phyloP scores from a whole-genome alignment of 2,329 filamentous ascomycete species.

The Dactylonectria estremocensis region DNA sequence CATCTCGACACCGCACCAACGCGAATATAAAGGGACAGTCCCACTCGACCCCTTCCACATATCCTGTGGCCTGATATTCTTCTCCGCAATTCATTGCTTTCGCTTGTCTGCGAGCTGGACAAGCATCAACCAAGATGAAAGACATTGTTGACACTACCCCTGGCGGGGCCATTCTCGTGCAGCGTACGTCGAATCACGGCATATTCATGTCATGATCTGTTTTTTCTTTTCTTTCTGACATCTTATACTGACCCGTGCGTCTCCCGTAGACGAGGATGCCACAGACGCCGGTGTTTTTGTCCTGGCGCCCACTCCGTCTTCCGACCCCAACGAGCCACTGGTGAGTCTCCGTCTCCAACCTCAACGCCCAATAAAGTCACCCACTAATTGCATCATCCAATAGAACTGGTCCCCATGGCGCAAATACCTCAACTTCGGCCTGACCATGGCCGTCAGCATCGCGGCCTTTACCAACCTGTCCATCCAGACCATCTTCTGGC shows the following conservation, averaged over 20 bases:
- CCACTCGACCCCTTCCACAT: too few species aligned
- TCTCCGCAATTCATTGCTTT: background rate
- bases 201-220: background rate
- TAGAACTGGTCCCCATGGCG: constrained; percentile 52
- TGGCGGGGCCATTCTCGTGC: constrained; percentile 37
- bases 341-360: constrained; percentile 30
- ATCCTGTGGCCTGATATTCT: too few species aligned
- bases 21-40: too few species aligned
- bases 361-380: background rate
- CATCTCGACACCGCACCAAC: too few species aligned
- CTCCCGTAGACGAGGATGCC: constrained; percentile 29
- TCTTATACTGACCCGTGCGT: background rate
- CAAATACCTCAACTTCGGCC: constrained; percentile 49
- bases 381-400: background rate
- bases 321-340: constrained; percentile 52
- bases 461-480: constrained; percentile 49
- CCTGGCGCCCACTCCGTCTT: constrained; percentile 41
- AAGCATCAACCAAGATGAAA: constrained; percentile 28
- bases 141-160: constrained; percentile 24
- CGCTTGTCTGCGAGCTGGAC: background rate
- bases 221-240: background rate
- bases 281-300: constrained; percentile 39
- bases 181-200: constrained; percentile 28
- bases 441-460: constrained; percentile 48
- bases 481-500: constrained; percentile 51